Base-by-base conservation (phyloP, 352 stramenopile genomes). In the Globisporangium carolinianum region DNA sequence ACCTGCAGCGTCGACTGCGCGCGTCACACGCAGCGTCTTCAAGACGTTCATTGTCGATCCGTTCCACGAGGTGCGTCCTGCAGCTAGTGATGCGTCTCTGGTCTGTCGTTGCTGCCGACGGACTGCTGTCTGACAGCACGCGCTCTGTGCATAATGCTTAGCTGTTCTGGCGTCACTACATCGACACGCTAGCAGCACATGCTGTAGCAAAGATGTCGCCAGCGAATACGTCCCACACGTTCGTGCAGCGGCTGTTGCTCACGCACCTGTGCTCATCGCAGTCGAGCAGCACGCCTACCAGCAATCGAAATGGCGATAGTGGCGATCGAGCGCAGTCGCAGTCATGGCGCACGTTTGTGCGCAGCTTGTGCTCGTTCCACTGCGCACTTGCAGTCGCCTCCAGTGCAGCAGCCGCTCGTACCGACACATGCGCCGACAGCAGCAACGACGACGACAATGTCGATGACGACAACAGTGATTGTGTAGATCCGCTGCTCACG, bases 41-140 rank as follows among this genome's bases (percentile, higher is more conserved):
- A 65, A 70, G 35, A 69, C 56, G 5, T 67, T 74, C 46, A 38
- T 81, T 15, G n/a, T 81, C 9, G 70, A 81, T 5, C 72, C 70
- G 0, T 71, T 79, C 45, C 72, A 81, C 47, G 51, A 67, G 70
- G 72, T 76, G 67, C 50, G 60, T 48, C 36, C 6, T 17, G n/a
- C 5, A 11, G 12, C 5, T 54, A 15, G 12, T 43, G 37, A 17
- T 14, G n/a, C 14, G 14, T 1, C 10, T 4, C 35, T 38, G 18
- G 8, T 12, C 0, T 15, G 11, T 24, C 10, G 12, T 11, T 18
- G 32, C 9, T 52, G 5, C 38, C 11, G 8, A 49, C 56, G 52
- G 6, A 42, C 49, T 6, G 15, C 15, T 24, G 5, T 35, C 14
- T 49, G 35, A 14, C 18, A 38, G 11, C 18, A 5, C 9, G 24